Conservation (phyloP, 2,329 filamentous ascomycete genomes). For the Madurella fahalii region DNA sequence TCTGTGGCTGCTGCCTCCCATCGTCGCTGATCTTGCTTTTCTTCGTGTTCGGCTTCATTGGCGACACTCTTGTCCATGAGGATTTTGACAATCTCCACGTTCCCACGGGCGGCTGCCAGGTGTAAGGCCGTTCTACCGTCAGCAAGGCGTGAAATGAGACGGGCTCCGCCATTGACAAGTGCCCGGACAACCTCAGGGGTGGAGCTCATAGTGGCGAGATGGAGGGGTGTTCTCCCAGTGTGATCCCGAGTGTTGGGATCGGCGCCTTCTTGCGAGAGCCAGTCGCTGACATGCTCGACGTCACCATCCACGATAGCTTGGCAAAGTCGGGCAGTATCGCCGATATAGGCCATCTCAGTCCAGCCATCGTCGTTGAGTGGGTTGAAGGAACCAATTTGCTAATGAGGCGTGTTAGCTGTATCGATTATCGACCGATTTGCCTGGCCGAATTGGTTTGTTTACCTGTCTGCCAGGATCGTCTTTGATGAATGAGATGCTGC, state of each 20-base stretch:
- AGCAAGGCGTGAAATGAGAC: conserved; percentile 68
- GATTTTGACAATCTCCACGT: conserved; percentile 63
- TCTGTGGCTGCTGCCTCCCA: conserved; percentile 28
- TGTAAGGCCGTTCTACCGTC: conserved; percentile 83
- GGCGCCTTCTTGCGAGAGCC: conserved; percentile 62
- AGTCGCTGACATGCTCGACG: conserved; percentile 64
- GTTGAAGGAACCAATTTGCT: conserved; percentile 64
- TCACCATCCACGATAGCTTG: conserved; percentile 77
- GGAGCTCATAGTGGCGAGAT: conserved; percentile 67
- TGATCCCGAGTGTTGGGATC: conserved; percentile 73
- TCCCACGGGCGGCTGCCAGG: conserved; percentile 68
- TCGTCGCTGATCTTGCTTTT: conserved; percentile 50
- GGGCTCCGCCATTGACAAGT: conserved; percentile 67
- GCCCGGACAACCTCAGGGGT: conserved; percentile 65
- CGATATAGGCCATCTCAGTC: conserved; percentile 88
- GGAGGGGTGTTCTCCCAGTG: conserved; percentile 73
- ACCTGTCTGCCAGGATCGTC: conserved; percentile 76
- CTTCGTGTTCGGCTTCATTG: conserved; percentile 66
- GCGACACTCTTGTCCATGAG: conserved; percentile 69
- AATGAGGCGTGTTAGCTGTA: conserved; percentile 7
- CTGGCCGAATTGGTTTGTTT: not conserved
- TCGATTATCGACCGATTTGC: not conserved
- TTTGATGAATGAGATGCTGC: conserved; percentile 67
- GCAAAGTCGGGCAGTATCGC: conserved; percentile 71
- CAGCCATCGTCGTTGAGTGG: conserved; percentile 78